Conservation (phyloP, 805 yeast genomes). For the Starmerella floris region DNA sequence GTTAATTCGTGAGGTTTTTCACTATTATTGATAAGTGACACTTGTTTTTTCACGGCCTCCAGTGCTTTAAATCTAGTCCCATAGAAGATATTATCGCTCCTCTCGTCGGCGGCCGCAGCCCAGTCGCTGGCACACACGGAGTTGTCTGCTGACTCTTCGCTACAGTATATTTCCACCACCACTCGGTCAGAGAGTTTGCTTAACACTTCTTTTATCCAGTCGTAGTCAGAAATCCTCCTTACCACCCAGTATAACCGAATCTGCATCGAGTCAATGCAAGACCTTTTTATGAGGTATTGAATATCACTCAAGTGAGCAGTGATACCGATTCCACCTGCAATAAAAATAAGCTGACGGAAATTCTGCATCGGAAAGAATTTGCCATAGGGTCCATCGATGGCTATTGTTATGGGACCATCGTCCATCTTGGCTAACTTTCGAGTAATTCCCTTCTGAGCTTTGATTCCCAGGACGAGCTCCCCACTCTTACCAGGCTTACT, state of each 20-base stretch:
- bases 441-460: slow-evolving; percentile 18
- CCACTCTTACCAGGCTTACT: background rate
- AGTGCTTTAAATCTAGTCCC: background rate
- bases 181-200: background rate
- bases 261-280: too few species aligned
- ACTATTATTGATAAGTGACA: background rate
- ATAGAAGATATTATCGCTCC: too few species aligned
- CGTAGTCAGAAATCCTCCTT: slow-evolving; percentile 4
- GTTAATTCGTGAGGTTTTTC: background rate
- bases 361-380: slow-evolving; percentile 22
- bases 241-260: slow-evolving; percentile 19
- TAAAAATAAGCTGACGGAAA: slow-evolving; percentile 31
- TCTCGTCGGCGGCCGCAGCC: too few species aligned
- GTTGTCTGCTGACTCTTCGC: background rate
- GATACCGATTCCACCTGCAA: slow-evolving; percentile 53
- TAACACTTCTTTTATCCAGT: slow-evolving; percentile 10
- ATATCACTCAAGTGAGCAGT: slow-evolving; percentile 32
- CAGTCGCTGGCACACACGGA: too few species aligned
- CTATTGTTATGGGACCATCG: slow-evolving; percentile 27
- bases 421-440: slow-evolving; percentile 4
- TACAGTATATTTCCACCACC: background rate
- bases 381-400: slow-evolving; percentile 53
- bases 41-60: background rate
- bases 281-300: background rate
- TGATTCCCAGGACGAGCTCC: slow-evolving; percentile 10